Evolutionary conservation across 129 eudicot species (phyloP), one percentile per base, ranked within the genome.

Genomic region (Flaveria bidentis): DNA sequence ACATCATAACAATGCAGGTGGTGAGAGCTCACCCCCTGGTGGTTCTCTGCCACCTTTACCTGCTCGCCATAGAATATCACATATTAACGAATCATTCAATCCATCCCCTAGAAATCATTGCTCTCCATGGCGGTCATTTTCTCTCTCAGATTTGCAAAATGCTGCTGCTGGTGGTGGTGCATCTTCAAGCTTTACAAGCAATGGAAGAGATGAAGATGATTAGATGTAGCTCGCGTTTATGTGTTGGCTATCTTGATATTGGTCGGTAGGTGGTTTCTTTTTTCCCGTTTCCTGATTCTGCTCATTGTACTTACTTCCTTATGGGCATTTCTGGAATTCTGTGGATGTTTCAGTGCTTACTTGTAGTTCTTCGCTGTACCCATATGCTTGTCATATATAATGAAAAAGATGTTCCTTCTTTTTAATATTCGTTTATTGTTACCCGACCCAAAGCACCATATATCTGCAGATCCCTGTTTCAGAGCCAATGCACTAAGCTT

Each of bases 61-160:
- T 6, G 87, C 91, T 8, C 82, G 80, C 52, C 76, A 81, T 69
- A 82, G 86, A 84, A 77, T 73, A 82, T 36, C 71, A 71, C 52
- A 78, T 6, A 55, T 55, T 25, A 47, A 55, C 53, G 90, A 82
- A 69, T 47, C 84, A 2, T 51, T 80, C 10, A 25, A 62, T 39
- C 86, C 87, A 14, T 74, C 86, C 26, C 88, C 83, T 46, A 79
- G 45, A 42, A 69, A 50, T 60, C 74, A 76, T 76, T 73, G 80
- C 44, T 74, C 91, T 23, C 71, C 91, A 6, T 87, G 85, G 90
- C 77, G 97, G 67, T 89, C 96, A 44, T 89, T 84, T 74, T 92
- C 96, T 57, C 83, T 89, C 10, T 86, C 91, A n/a, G 97, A 92
- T 82, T 68, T 92, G 72, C 97, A 84, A 81, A 80, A 79, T 60